Base-by-base conservation (phyloP, 345 rosid genomes). In the Populus nigra region DNA sequence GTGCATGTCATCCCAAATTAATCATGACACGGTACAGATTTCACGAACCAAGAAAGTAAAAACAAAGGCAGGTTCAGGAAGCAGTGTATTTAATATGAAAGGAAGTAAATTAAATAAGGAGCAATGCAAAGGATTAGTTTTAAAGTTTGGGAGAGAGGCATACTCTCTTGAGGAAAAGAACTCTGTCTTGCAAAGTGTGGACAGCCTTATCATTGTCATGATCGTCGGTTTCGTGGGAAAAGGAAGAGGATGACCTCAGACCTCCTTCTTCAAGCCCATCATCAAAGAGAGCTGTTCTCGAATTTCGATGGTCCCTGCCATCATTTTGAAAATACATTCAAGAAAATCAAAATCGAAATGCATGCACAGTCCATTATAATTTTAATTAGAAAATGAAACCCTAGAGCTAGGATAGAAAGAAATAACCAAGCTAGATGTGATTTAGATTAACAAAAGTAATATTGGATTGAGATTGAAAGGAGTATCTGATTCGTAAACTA, bases 231-330 rank as follows among this genome's bases (percentile, higher is more conserved):
- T 85, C 89, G 59, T 78, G 82, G 67, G 92, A 79, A 78, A 78
- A 82, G 10, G 95, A 90, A 63, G 92, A 79, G 38, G 97, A 87
- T 73, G 88, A 79, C 75, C 86, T 84, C 66, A 91, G 88, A 55
- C 87, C 89, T 69, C 99, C 99, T 87, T 92, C 99, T 82, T 93
- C 99, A 50, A 93, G 90, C 69, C 92, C 88, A 69, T 91, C 91
- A 73, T 91, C 96, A 57, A 92, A 91, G 8, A 93, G 88, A 76
- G 92, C 81, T 11, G 91, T 69, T 86, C 84, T 90, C 25, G 94
- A 85, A 71, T 66, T 78, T 72, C 94, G 95, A 68, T 86, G 79
- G 78, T 93, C 98, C 89, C 98, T 93, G 73, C 78, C 73, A 68
- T 36, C 39, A 25, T 63, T 50, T 36, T 38, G 25, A 47, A 36